phyloP scores from a whole-genome alignment of 495 filamentous ascomycete species.

The Podospora sp. region DNA sequence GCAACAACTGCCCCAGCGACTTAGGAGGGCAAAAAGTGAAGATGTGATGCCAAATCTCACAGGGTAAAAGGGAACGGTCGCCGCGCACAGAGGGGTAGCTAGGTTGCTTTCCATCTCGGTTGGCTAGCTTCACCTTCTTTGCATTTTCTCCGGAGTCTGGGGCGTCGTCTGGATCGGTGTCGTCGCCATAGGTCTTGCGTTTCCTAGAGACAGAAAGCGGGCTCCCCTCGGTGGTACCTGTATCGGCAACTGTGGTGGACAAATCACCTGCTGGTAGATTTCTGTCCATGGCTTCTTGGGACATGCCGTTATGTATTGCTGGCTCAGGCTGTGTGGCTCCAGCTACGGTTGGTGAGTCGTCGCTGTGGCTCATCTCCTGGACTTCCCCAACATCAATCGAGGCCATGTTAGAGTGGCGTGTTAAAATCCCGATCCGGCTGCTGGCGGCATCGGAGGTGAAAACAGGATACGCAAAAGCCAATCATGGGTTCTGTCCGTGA shows the following conservation, averaged over 20 bases:
- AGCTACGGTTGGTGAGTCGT: background rate
- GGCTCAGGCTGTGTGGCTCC: background rate
- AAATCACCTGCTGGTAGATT: background rate
- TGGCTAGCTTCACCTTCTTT: slow-evolving; percentile 46
- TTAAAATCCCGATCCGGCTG: background rate
- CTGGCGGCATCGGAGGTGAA: background rate
- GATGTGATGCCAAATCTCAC: slow-evolving; percentile 59
- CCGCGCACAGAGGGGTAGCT: slow-evolving; percentile 12
- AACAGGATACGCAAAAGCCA: slow-evolving; percentile 15
- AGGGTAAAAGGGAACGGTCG: slow-evolving; percentile 49
- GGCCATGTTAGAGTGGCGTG: background rate
- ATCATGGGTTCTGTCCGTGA: background rate
- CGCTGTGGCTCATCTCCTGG: slow-evolving; percentile 1
- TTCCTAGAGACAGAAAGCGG: slow-evolving; percentile 36
- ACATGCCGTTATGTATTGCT: background rate
- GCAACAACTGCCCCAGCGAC: slow-evolving; percentile 52
- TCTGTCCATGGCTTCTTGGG: background rate
- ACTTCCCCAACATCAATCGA: background rate
- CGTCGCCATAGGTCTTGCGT: slow-evolving; percentile 37
- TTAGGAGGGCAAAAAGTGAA: slow-evolving; percentile 58
- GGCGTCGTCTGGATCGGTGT: slow-evolving; percentile 1
- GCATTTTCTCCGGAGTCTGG: slow-evolving; percentile 15
- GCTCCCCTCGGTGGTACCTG: slow-evolving; percentile 18
- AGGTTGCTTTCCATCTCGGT: slow-evolving; percentile 17
- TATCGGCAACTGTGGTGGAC: background rate